phyloP scores from a whole-genome alignment of 2,329 filamentous ascomycete genomes.

The Colletotrichum acutatum region DNA sequence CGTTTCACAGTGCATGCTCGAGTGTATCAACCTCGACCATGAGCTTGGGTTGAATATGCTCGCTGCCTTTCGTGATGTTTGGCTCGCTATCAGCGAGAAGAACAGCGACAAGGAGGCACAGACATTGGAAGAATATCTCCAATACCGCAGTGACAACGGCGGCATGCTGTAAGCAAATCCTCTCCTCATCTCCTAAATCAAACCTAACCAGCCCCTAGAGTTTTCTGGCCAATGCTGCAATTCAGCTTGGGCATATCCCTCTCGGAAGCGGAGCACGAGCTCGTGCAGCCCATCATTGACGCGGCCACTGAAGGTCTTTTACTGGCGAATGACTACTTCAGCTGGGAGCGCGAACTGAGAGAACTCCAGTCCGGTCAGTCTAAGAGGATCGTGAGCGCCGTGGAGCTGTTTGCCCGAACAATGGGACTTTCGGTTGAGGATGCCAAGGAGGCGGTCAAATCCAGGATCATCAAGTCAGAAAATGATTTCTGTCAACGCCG shows the following conservation, averaged over 20 bases:
- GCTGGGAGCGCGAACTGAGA: constrained; percentile 23
- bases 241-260: constrained; percentile 13
- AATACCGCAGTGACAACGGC: constrained; percentile 17
- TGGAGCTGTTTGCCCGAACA: constrained; percentile 15
- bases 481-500: background rate
- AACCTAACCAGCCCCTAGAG: background rate
- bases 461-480: background rate
- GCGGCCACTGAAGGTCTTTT: constrained; percentile 17
- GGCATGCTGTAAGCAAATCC: constrained; percentile 13
- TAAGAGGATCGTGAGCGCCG: constrained; percentile 15
- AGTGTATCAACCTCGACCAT: constrained; percentile 10
- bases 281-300: background rate
- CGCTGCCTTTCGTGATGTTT: constrained; percentile 10
- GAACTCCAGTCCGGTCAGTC: background rate
- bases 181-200: background rate
- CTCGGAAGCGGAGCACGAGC: background rate
- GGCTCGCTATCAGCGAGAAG: constrained; percentile 21
- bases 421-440: background rate
- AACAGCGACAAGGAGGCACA: background rate
- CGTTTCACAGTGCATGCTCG: constrained; percentile 4
- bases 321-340: constrained; percentile 24
- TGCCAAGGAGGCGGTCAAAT: constrained; percentile 6
- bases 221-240: constrained; percentile 25
- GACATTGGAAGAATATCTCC: constrained; percentile 10
- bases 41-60: constrained; percentile 17